phyloP scores from a whole-genome alignment of 352 stramenopile genomes.

The Lagenidium giganteum region DNA sequence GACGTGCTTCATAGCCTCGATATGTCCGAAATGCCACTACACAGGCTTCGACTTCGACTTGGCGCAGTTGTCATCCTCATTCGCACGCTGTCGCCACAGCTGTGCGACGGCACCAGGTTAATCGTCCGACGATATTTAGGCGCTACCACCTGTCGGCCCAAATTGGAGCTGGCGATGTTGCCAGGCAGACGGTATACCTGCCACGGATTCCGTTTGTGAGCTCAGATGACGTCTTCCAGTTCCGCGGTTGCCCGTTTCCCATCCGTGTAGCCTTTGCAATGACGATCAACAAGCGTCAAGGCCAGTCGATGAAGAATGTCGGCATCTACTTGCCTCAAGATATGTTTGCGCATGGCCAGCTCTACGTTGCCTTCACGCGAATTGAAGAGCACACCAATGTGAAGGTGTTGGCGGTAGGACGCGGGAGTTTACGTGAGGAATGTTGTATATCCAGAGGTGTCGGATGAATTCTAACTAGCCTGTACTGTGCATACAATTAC shows the following conservation, averaged over 20 bases:
- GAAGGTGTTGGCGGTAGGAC: no score
- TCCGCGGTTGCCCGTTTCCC: background rate
- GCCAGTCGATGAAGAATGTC: slow-evolving; percentile 1
- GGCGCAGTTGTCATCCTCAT: slow-evolving; percentile 1
- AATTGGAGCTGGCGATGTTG: slow-evolving; percentile 2
- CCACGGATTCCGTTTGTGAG: background rate
- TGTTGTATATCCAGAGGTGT: no score
- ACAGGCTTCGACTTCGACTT: slow-evolving; percentile 5
- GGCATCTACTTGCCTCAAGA: background rate
- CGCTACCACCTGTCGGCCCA: no score
- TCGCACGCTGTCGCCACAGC: background rate
- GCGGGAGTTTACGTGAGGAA: no score
- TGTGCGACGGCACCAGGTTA: slow-evolving; percentile 5
- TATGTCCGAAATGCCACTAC: background rate
- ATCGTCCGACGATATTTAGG: background rate
- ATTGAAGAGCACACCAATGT: no score
- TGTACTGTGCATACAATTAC: no score
- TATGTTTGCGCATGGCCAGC: slow-evolving; percentile 1
- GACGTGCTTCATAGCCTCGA: no score
- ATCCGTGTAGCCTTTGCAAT: slow-evolving; percentile 1
- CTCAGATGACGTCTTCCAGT: background rate
- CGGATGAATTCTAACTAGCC: no score
- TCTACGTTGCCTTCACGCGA: slow-evolving; percentile 7
- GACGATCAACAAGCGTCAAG: slow-evolving; percentile 2
- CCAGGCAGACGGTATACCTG: slow-evolving; percentile 1